Percentiles rank a stretch among this genome's conserved stretches.
Evolutionary conservation across 2,329 filamentous ascomycete genomes (phyloP).

Genomic region (Septoria petroselini): DNA sequence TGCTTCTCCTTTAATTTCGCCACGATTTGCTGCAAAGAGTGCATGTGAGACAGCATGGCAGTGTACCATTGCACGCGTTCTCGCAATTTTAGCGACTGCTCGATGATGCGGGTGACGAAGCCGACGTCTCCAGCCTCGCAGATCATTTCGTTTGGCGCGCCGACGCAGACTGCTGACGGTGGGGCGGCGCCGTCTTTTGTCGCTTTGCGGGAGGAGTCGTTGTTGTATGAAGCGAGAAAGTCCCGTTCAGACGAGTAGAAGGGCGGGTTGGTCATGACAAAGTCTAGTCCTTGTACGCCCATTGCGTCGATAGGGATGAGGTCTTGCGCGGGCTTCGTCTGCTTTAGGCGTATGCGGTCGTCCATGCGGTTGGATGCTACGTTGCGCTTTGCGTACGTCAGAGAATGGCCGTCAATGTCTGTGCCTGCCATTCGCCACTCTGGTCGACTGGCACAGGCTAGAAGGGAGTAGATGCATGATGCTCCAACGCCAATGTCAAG

Average conservation of each 20-base stretch:
- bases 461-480: slow-evolving; percentile 84
- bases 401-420: slow-evolving; percentile 73
- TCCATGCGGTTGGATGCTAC: slow-evolving; percentile 63
- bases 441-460: slow-evolving; percentile 66
- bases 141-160: slow-evolving; percentile 81
- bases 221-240: slow-evolving; percentile 57
- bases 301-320: slow-evolving; percentile 64
- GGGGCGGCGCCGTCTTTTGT: slow-evolving; percentile 55
- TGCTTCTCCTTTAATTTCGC: slow-evolving; percentile 54
- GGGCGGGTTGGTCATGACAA: slow-evolving; percentile 91
- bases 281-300: slow-evolving; percentile 61
- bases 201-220: neutral
- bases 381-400: slow-evolving; percentile 65
- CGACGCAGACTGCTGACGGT: slow-evolving; percentile 70
- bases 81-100: slow-evolving; percentile 61
- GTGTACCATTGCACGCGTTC: slow-evolving; percentile 80
- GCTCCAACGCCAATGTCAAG: slow-evolving; percentile 71
- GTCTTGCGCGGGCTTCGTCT: slow-evolving; percentile 51
- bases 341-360: slow-evolving; percentile 61
- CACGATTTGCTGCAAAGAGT: slow-evolving; percentile 62
- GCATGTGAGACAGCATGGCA: slow-evolving; percentile 80
- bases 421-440: slow-evolving; percentile 56
- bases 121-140: slow-evolving; percentile 67
- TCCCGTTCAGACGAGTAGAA: slow-evolving; percentile 79
- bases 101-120: slow-evolving; percentile 69